Evolutionary conservation across 169 alveolate genomes (phyloP).

Genomic region (Ichthyophthirius multifiliis): DNA sequence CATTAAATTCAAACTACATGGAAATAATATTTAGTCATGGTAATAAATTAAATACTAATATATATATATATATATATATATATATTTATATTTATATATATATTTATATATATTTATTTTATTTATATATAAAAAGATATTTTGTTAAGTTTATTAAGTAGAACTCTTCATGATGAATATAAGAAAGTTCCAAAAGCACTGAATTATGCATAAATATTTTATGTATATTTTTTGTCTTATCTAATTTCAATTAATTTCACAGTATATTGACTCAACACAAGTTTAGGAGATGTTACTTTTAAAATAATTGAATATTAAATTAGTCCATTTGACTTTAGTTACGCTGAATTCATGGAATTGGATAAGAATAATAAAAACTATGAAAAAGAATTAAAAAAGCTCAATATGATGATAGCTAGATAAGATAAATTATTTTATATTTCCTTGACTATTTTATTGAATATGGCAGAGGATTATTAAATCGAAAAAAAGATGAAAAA

Average conservation of each 20-base stretch:
- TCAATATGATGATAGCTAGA: constrained; percentile 68
- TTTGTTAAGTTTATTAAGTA: constrained; percentile 58
- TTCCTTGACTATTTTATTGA: constrained; percentile 71
- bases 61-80: background rate
- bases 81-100: background rate
- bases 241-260: constrained; percentile 77
- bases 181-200: constrained; percentile 49
- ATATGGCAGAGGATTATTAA: constrained; percentile 83
- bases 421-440: constrained; percentile 82
- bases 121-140: constrained; percentile 37
- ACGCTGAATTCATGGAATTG: constrained; percentile 65
- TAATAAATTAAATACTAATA: background rate
- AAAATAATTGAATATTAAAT: constrained; percentile 78
- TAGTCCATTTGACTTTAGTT: constrained; percentile 63
- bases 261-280: constrained; percentile 56
- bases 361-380: constrained; percentile 46
- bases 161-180: constrained; percentile 81
- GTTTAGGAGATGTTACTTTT: constrained; percentile 82
- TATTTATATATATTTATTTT: background rate
- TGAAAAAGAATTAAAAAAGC: constrained; percentile 58
- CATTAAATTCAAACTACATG: constrained; percentile 67
- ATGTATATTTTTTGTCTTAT: constrained; percentile 73
- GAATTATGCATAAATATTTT: constrained; percentile 79
- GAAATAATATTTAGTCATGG: constrained; percentile 52
- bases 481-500: constrained; percentile 84